Evolutionary conservation across 805 yeast species (phyloP).

Genomic region (Yamadazyma endophytica): DNA sequence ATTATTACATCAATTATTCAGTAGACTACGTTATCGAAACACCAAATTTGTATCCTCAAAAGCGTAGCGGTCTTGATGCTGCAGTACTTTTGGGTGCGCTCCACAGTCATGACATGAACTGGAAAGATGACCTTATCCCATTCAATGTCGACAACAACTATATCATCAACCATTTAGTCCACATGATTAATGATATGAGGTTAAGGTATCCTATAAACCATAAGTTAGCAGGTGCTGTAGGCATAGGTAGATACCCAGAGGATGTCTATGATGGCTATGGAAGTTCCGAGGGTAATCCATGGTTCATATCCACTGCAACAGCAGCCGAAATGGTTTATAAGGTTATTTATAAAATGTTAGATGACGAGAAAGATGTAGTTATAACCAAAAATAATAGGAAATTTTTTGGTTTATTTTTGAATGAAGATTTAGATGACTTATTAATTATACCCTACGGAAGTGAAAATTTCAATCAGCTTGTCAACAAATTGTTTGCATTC

Average conservation of each 20-base stretch:
- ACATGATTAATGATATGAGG: conserved; percentile 65
- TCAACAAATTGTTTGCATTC: conserved; percentile 45
- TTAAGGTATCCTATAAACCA: conserved; percentile 75
- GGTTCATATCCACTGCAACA: conserved; percentile 78
- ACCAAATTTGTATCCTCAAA: conserved; percentile 42
- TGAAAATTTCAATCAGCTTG: conserved; percentile 42
- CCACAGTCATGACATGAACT: conserved; percentile 42
- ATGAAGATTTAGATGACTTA: conserved; percentile 15
- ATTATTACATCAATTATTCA: conserved; percentile 19
- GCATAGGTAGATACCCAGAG: conserved; percentile 89
- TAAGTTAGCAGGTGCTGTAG: conserved; percentile 52
- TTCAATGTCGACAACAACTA: conserved; percentile 56
- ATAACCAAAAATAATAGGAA: conserved; percentile 26
- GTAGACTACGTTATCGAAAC: conserved; percentile 61
- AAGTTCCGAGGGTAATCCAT: conserved; percentile 80
- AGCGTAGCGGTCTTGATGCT: conserved; percentile 72
- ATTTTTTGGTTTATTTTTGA: conserved; percentile 27
- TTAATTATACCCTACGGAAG: conserved; percentile 33
- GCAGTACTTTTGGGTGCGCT: conserved; percentile 60
- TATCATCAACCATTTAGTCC: conserved; percentile 59
- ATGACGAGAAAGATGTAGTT: conserved; percentile 38
- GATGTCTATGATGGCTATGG: conserved; percentile 80
- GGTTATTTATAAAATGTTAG: conserved; percentile 43
- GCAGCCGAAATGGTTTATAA: conserved; percentile 63
- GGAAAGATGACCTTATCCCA: conserved; percentile 43